phyloP scores from a whole-genome alignment of 441 rosid species.

The Breynia disticha region DNA sequence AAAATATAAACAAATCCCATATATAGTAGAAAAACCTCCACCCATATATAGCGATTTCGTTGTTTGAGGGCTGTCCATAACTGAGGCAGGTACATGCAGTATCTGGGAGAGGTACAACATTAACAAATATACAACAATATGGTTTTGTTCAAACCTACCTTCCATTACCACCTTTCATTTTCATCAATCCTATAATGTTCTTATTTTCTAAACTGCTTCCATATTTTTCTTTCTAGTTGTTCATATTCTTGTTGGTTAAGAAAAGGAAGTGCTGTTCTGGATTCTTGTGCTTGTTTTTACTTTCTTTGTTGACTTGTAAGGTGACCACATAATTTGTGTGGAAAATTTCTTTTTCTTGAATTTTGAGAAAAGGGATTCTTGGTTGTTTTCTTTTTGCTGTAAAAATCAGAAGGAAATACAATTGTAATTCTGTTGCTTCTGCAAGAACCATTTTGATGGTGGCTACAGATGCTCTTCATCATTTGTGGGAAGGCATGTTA shows the following conservation, averaged over 20 bases:
- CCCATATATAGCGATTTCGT: too few relatives aligned
- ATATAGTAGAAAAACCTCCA: too few relatives aligned
- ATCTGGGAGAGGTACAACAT: background rate
- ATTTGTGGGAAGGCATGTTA: constrained; percentile 14
- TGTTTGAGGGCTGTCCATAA: background rate
- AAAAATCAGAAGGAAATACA: background rate
- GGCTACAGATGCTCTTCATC: constrained; percentile 12
- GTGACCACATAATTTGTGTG: background rate
- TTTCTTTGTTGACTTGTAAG: background rate
- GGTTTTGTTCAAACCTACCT: too few relatives aligned
- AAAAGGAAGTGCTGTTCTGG: background rate
- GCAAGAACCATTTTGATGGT: background rate
- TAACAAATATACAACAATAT: too few relatives aligned
- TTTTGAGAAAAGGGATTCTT: background rate
- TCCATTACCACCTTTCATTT: too few relatives aligned
- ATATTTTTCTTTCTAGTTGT: too few relatives aligned
- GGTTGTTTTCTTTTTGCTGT: background rate
- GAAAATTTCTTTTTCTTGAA: background rate
- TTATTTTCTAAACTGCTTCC: too few relatives aligned
- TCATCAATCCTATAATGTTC: too few relatives aligned
- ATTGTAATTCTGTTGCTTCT: constrained; percentile 1
- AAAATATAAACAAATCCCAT: too few relatives aligned
- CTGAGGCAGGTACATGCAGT: constrained; percentile 18
- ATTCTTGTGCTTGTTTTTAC: constrained; percentile 1
- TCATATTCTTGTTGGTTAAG: too few relatives aligned